Conservation (phyloP, 164 flowering plant species). For the Chloranthus sessilifolius region DNA sequence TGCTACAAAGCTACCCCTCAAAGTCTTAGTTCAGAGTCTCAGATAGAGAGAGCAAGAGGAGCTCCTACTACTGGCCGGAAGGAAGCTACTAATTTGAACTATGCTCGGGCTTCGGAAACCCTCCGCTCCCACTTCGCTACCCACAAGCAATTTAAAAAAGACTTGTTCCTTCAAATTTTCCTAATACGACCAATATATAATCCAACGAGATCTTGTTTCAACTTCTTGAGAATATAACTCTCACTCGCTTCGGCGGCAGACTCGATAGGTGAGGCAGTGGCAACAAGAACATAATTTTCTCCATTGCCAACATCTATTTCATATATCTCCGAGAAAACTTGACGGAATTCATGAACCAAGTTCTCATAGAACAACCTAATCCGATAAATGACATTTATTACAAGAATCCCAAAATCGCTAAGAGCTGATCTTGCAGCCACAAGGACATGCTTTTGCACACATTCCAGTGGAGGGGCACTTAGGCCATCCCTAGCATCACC, state of each 20-base stretch:
- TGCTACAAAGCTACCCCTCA: too few species aligned
- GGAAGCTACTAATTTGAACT: too few species aligned
- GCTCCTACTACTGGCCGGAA: too few species aligned
- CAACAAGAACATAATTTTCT: conserved; percentile 74
- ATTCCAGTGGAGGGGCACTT: conserved; percentile 73
- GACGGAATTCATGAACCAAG: conserved; percentile 29
- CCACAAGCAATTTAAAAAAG: too few species aligned
- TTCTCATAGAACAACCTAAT: conserved; percentile 31
- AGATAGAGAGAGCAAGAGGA: too few species aligned
- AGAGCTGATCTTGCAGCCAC: conserved; percentile 41
- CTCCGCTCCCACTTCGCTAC: too few species aligned
- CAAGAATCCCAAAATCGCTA: conserved; percentile 43
- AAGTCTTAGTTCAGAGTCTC: too few species aligned
- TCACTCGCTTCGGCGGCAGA: conserved; percentile 12
- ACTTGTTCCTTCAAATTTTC: conserved; percentile 45
- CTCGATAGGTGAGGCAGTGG: conserved; percentile 32
- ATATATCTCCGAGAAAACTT: conserved; percentile 54
- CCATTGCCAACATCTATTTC: conserved; percentile 74
- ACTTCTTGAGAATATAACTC: conserved; percentile 32
- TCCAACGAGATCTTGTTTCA: conserved; percentile 29
- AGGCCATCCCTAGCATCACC: conserved; percentile 47
- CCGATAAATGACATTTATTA: conserved; percentile 65
- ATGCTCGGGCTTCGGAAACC: too few species aligned
- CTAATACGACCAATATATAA: conserved; percentile 41
- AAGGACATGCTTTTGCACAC: conserved; percentile 41